These are phyloP conservation scores for Priceomyces fermenticarens DNA, from an alignment of 805 yeast species.

Conservation along the genomic window DNA sequence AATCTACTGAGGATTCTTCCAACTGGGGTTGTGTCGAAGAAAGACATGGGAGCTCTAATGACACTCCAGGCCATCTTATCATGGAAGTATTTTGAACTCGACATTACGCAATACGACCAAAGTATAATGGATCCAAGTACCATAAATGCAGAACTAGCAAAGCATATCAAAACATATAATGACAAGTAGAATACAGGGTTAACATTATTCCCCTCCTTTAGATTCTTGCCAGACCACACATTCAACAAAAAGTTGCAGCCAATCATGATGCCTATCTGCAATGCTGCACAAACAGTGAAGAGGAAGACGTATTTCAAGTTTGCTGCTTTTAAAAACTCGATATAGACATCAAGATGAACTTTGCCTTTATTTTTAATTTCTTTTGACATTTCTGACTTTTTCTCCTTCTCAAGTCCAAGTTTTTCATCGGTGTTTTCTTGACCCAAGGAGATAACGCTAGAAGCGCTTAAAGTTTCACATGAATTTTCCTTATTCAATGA, in stretches of 20 bases:
- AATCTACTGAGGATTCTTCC: conserved; percentile 39
- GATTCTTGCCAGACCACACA: conserved; percentile 33
- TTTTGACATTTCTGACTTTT: conserved; percentile 7
- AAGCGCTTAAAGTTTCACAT: conserved; percentile 6
- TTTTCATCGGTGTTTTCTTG: conserved; percentile 31
- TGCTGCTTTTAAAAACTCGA: conserved; percentile 59
- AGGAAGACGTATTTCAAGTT: conserved; percentile 43
- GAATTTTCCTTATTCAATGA: too few relatives aligned
- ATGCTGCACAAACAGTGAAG: conserved; percentile 25
- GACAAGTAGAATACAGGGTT: conserved; percentile 21
- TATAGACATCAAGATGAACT: conserved; percentile 53
- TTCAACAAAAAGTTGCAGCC: conserved; percentile 29
- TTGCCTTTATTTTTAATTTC: conserved; percentile 55
- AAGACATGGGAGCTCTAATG: conserved; percentile 39
- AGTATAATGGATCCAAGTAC: conserved; percentile 27
- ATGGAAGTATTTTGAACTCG: conserved; percentile 31
- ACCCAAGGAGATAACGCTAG: conserved; percentile 32
- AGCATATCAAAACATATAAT: conserved; percentile 24
- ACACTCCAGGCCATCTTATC: conserved; percentile 34
- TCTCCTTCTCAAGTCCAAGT: conserved; percentile 7
- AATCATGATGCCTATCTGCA: conserved; percentile 15
- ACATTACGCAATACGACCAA: conserved; percentile 27
- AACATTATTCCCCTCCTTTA: conserved; percentile 21
- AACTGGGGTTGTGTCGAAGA: conserved; percentile 40
- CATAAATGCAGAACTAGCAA: conserved; percentile 23